Conservation (phyloP, 768 basidiomycete genomes). For the Lepiota venenata region DNA sequence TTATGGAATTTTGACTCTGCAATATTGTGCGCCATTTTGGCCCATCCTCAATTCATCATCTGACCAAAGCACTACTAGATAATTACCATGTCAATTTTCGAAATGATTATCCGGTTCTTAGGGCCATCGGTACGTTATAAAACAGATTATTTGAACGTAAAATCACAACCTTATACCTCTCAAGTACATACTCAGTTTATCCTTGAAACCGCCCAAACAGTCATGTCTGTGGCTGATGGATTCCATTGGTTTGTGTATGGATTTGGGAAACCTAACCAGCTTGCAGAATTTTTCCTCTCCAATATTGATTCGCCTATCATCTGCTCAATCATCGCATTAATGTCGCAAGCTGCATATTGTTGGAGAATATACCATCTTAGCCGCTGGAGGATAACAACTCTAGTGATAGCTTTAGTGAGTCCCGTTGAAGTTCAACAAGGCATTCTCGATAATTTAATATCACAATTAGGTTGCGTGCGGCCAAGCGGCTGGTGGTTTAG, state of each 20-base stretch:
- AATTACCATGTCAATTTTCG: conserved; percentile 4
- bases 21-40: background rate
- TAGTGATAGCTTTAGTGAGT: background rate
- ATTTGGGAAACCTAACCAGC: background rate
- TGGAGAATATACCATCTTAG: conserved; percentile 4
- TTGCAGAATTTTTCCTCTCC: conserved; percentile 1
- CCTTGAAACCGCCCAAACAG: background rate
- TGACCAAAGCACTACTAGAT: background rate
- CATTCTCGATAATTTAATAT: background rate
- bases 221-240: background rate
- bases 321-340: background rate
- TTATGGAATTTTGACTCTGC: background rate
- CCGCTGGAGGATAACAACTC: background rate
- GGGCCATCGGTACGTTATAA: background rate
- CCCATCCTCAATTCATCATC: background rate
- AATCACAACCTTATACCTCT: background rate
- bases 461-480: background rate
- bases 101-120: conserved; percentile 1
- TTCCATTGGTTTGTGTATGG: conserved; percentile 5
- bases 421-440: background rate
- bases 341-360: conserved; percentile 5
- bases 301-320: conserved; percentile 5
- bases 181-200: background rate
- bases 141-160: no score
- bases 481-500: background rate